These are phyloP conservation scores for Eruca vesicaria DNA, from an alignment of 441 rosid genomes.

Conservation along the genomic window DNA sequence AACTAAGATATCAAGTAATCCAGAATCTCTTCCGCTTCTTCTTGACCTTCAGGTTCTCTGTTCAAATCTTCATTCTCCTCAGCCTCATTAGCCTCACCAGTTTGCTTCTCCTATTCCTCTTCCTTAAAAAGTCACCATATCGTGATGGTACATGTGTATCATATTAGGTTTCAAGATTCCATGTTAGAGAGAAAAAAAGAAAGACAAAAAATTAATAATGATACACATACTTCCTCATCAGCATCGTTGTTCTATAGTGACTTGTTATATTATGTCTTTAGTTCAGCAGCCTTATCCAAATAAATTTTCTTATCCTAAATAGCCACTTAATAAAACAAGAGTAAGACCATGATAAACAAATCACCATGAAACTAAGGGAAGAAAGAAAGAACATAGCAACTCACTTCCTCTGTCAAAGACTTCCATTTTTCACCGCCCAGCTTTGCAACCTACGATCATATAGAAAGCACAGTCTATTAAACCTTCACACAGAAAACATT, in stretches of 20 bases:
- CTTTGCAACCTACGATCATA: constrained; percentile 59
- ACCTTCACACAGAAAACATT: background rate
- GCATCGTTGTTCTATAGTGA: constrained; percentile 42
- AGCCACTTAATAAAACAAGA: background rate
- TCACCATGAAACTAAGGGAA: background rate
- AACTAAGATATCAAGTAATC: constrained; percentile 14
- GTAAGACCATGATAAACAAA: background rate
- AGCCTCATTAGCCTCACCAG: constrained; percentile 24
- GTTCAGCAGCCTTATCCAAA: too few species aligned
- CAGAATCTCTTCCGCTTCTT: constrained; percentile 32
- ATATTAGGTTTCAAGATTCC: background rate
- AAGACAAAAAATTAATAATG: background rate
- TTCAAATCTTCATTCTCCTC: constrained; percentile 24
- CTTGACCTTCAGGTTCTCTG: constrained; percentile 9
- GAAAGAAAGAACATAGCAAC: too few species aligned
- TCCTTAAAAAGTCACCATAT: constrained; percentile 27
- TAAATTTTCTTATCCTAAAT: constrained; percentile 73
- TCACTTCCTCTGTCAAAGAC: constrained; percentile 74
- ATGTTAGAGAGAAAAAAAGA: background rate
- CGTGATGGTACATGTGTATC: too few species aligned
- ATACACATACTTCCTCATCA: too few species aligned
- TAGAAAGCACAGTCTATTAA: background rate
- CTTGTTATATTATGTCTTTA: constrained; percentile 59
- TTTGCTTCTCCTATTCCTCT: constrained; percentile 35
- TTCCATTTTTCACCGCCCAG: constrained; percentile 90